phyloP scores from a whole-genome alignment of 176 grass and related monocot species.

The Ensete ventricosum region DNA sequence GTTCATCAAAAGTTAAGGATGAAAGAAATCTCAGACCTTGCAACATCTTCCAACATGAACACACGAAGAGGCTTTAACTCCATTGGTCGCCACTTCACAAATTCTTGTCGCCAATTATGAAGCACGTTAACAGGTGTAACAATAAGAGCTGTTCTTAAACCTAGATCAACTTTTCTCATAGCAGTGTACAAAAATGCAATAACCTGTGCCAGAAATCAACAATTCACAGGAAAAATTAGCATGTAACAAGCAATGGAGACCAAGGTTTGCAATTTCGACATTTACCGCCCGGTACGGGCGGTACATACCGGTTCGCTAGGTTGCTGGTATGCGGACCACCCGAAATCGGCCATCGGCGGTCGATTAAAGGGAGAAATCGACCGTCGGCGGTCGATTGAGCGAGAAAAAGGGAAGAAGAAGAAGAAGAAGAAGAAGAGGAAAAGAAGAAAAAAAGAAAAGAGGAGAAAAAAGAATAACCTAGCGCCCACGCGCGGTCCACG shows the following conservation, averaged over 20 bases:
- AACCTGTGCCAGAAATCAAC: constrained; percentile 44
- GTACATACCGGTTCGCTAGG: too few relatives aligned
- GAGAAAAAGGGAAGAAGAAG: too few relatives aligned
- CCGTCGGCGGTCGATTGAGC: too few relatives aligned
- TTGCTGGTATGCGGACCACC: too few relatives aligned
- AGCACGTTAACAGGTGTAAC: constrained; percentile 98
- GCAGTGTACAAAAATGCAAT: constrained; percentile 89
- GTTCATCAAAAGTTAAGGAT: neutral
- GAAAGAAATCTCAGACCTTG: constrained; percentile 39
- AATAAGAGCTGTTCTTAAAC: constrained; percentile 65
- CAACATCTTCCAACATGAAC: constrained; percentile 82
- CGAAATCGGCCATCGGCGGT: too few relatives aligned
- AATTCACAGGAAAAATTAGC: neutral
- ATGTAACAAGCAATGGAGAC: neutral
- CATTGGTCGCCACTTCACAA: constrained; percentile 68
- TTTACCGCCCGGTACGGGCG: too few relatives aligned
- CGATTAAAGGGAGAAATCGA: too few relatives aligned
- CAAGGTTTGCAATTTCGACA: too few relatives aligned
- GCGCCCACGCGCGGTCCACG: too few relatives aligned
- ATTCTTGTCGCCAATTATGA: constrained; percentile 92
- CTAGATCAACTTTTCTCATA: constrained; percentile 65
- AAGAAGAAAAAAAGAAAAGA: too few relatives aligned
- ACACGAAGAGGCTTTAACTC: constrained; percentile 76
- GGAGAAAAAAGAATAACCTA: too few relatives aligned
- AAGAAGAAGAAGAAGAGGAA: too few relatives aligned